Evolutionary conservation across 164 flowering plant genomes (phyloP).

Genomic region (Stephania yunnanensis): DNA sequence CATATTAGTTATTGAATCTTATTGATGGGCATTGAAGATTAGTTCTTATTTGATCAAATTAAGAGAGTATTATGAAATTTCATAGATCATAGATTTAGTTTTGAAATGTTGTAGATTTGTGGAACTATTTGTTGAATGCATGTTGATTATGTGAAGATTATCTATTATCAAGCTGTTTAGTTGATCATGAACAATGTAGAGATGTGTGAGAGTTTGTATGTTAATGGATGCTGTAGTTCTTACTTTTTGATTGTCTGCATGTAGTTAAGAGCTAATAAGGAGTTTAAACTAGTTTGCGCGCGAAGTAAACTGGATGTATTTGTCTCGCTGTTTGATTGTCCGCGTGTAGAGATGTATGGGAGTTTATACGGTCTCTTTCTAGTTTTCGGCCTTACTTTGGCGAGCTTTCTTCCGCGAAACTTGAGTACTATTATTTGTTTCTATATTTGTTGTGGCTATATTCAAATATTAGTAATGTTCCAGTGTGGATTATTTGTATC

Average conservation of each 20-base stretch:
- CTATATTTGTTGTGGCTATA: neutral
- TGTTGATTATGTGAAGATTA: neutral
- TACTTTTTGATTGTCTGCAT: neutral
- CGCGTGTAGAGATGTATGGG: too few species aligned
- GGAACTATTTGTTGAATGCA: neutral
- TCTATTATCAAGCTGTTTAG: neutral
- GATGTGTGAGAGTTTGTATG: neutral
- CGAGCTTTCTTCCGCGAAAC: neutral
- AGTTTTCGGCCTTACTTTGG: too few species aligned
- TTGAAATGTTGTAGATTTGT: neutral
- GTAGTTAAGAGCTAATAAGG: neutral
- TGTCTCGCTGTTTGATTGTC: neutral
- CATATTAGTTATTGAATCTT: neutral
- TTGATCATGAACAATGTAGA: neutral
- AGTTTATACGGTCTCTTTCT: too few species aligned
- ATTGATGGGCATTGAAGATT: neutral
- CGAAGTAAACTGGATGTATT: neutral
- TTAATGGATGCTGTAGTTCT: neutral
- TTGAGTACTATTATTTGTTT: neutral
- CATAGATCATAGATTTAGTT: neutral
- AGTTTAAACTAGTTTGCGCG: neutral
- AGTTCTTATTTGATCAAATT: neutral
- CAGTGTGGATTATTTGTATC: neutral
- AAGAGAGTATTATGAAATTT: neutral
- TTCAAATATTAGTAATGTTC: neutral